These are phyloP conservation scores for Mycena galericulata DNA, from an alignment of 768 basidiomycete genomes.

Conservation along the genomic window DNA sequence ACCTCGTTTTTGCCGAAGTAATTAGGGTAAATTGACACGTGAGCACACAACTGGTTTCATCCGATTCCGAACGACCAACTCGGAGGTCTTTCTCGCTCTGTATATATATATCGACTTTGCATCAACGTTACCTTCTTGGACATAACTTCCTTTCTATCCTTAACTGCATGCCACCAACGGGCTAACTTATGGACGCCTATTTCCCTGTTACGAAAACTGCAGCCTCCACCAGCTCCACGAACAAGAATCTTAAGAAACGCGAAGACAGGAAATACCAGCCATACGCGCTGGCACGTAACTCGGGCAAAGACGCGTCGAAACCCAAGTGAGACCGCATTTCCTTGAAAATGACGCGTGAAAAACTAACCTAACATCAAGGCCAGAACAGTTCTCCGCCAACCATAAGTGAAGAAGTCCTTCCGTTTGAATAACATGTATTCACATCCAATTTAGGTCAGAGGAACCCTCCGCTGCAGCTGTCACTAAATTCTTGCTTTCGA, in stretches of 20 bases:
- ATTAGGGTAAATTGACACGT: no score
- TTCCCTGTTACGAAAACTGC: constrained; percentile 38
- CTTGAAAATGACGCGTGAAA: background rate
- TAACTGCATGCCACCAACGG: constrained; percentile 18
- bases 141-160: constrained; percentile 24
- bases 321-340: constrained; percentile 14
- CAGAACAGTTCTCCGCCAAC: no score
- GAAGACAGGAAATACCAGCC: constrained; percentile 33
- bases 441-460: constrained; percentile 26
- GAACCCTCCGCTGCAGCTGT: constrained; percentile 56
- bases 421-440: constrained; percentile 21
- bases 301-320: constrained; percentile 29
- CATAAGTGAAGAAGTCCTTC: constrained; percentile 12
- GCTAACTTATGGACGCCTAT: constrained; percentile 39
- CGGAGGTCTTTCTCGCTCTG: background rate
- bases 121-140: constrained; percentile 4
- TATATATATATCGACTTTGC: constrained; percentile 22
- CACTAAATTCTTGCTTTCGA: constrained; percentile 71
- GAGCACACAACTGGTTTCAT: no score
- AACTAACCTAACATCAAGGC: no score
- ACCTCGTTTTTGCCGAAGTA: background rate
- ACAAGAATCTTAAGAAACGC: constrained; percentile 22
- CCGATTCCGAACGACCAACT: no score
- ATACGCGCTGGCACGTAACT: constrained; percentile 24
- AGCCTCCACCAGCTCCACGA: constrained; percentile 19